These are phyloP conservation scores for Obelidium mucronatum DNA, from an alignment of 192 early-diverging fungal species.

Conservation along the genomic window DNA sequence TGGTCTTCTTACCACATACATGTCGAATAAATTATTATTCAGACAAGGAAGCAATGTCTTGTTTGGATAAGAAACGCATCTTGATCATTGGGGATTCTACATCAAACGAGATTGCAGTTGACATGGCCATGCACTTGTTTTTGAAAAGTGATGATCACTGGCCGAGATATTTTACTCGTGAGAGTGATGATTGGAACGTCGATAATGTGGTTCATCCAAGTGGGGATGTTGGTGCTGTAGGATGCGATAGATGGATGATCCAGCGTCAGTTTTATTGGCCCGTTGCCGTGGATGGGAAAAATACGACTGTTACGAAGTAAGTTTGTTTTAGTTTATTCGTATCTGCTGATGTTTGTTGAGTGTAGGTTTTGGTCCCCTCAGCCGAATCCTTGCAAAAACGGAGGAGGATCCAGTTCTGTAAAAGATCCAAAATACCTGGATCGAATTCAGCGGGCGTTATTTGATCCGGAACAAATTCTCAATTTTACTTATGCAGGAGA, in stretches of 20 bases:
- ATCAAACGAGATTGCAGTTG: not conserved
- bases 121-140: not conserved
- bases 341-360: not conserved
- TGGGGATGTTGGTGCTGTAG: not conserved
- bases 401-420: not conserved
- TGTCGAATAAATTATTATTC: not conserved
- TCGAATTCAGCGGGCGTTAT: not conserved
- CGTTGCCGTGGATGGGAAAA: not conserved
- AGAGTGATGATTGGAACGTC: not conserved
- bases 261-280: conserved; percentile 7
- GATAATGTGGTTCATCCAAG: not conserved
- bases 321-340: not conserved
- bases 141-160: not conserved
- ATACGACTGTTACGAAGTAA: not conserved
- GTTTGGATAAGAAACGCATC: conserved; percentile 4
- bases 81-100: not conserved
- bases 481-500: not conserved
- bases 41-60: not conserved
- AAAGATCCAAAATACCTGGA: not conserved
- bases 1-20: not conserved
- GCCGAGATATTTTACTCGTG: not conserved
- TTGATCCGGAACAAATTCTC: not conserved
- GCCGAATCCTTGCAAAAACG: not conserved
- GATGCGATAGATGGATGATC: not conserved
- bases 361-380: not conserved